These are phyloP conservation scores for Alloteropsis angusta DNA, from an alignment of 202 grass and related monocot genomes.

Conservation along the genomic window DNA sequence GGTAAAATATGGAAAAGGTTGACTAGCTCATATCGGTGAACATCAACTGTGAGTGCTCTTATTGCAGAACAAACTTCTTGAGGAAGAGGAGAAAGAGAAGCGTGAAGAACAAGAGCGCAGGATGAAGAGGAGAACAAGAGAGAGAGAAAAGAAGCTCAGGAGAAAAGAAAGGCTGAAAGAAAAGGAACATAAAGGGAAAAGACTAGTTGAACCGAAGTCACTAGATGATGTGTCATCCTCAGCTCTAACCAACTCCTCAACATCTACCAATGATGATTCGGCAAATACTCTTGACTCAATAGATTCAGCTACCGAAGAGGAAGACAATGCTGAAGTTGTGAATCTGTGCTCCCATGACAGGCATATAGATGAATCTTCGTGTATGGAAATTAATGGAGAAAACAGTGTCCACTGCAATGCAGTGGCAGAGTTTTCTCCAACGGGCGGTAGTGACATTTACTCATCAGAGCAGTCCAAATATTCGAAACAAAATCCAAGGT, in stretches of 20 bases:
- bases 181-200: conserved; percentile 64
- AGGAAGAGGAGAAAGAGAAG: conserved; percentile 98
- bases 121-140: conserved; percentile 74
- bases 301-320: conserved; percentile 46
- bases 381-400: conserved; percentile 13
- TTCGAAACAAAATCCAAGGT: conserved; percentile 43
- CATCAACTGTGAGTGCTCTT: not conserved
- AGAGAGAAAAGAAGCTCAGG: conserved; percentile 86
- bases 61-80: conserved; percentile 85
- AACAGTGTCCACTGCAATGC: conserved; percentile 11
- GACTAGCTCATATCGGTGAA: conserved; percentile 15
- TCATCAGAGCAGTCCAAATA: conserved; percentile 58
- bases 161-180: conserved; percentile 91
- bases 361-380: conserved; percentile 24
- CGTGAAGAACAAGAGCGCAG: conserved; percentile 85
- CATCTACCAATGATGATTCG: conserved; percentile 31
- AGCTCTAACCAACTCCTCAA: conserved; percentile 35
- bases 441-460: conserved; percentile 37
- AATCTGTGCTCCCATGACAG: conserved; percentile 15
- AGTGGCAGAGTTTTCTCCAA: conserved; percentile 25
- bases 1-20: conserved; percentile 1
- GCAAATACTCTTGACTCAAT: conserved; percentile 26
- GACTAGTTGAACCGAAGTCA: conserved; percentile 34
- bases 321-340: conserved; percentile 21
- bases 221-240: conserved; percentile 22